Conservation (phyloP, 208 protist species). For the Acanthamoeba castellanii region DNA sequence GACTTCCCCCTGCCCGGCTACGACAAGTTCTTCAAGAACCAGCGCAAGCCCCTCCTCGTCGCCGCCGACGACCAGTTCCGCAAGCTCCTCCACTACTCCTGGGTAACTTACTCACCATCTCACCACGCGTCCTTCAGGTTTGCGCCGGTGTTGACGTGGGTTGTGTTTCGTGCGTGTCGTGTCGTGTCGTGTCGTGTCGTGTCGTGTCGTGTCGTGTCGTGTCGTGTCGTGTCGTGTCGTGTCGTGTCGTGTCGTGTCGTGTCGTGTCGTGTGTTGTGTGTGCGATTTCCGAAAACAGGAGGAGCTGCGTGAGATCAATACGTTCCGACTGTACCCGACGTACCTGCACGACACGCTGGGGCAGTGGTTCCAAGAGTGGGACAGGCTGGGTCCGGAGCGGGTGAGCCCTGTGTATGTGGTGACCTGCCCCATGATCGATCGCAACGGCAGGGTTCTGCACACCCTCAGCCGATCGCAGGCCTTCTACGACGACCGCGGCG, state of each 20-base stretch:
- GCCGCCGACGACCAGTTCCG: conserved; percentile 31
- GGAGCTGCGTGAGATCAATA: conserved; percentile 21
- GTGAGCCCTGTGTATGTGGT: conserved; percentile 16
- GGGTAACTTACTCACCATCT: background rate
- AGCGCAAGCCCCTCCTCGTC: background rate
- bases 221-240: background rate
- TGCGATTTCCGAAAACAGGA: background rate
- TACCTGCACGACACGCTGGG: conserved; percentile 5
- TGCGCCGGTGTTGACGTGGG: background rate
- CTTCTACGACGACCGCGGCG: conserved; percentile 6
- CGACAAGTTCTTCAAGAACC: background rate
- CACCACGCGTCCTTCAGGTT: background rate
- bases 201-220: background rate
- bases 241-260: too few relatives aligned
- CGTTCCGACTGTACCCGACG: background rate
- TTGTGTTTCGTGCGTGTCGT: background rate
- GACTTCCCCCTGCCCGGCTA: background rate
- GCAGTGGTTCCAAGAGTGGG: conserved; percentile 21
- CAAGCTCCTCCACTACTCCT: background rate
- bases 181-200: too few relatives aligned
- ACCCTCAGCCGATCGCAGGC: background rate
- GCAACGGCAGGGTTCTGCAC: background rate
- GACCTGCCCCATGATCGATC: conserved; percentile 10
- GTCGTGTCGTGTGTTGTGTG: background rate
- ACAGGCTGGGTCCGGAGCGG: background rate